These are phyloP conservation scores for California macrophylla DNA, from an alignment of 441 rosid species.

Conservation along the genomic window DNA sequence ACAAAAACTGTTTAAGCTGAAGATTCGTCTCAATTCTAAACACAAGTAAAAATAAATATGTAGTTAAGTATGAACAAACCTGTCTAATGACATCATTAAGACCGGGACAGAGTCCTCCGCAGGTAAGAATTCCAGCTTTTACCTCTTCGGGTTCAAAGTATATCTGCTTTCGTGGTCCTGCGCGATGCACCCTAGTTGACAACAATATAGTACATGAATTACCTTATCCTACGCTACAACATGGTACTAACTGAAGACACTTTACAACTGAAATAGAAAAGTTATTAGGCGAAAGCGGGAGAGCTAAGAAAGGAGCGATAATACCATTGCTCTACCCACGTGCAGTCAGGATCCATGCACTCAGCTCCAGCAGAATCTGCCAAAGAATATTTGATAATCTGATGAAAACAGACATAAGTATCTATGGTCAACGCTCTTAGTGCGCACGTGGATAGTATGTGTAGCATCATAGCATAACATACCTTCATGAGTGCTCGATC, in stretches of 20 bases:
- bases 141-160: constrained; percentile 86
- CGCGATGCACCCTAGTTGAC: constrained; percentile 35
- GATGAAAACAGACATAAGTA: not conserved
- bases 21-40: no score
- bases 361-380: not conserved
- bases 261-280: not conserved
- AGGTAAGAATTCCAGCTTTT: constrained; percentile 86
- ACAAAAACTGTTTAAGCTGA: no score
- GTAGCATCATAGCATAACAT: not conserved
- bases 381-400: not conserved
- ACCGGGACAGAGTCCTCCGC: constrained; percentile 98
- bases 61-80: constrained; percentile 39
- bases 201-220: no score
- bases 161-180: constrained; percentile 91
- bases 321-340: not conserved
- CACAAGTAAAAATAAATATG: no score
- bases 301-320: not conserved
- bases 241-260: not conserved
- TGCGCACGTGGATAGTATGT: no score
- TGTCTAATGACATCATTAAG: constrained; percentile 97
- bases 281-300: no score
- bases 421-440: not conserved
- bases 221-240: no score
- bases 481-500: constrained; percentile 1
- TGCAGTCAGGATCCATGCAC: not conserved